Base-by-base conservation (phyloP, 2,329 filamentous ascomycete genomes). In the Xylariaceae sp. region DNA sequence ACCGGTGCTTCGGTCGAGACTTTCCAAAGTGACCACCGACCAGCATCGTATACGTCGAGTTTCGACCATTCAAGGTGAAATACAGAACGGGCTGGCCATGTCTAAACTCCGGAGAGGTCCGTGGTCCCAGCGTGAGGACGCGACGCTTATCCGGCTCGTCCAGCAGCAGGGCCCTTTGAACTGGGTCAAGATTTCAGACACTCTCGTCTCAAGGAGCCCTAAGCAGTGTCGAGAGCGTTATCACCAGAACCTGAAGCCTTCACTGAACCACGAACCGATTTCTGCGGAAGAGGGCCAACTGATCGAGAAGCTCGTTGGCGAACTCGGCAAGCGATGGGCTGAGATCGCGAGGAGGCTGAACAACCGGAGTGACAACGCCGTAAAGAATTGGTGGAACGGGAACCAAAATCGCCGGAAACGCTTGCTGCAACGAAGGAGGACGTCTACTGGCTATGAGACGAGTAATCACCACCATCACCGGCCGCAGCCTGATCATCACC, bases 341-440 rank as follows among this genome's bases (percentile, higher is more conserved):
- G 90, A 96, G 68, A 96, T 96, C 67, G 89, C 92, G 42, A 81
- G 92, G 61, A 79, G 84, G 43, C 79, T 96, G 18, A 80, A 86
- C 51, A 90, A 90, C 60, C 86, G 92, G 66, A 95, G 91, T 70
- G 92, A 96, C 75, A 96, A 96, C 67, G 88, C 89, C 26, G 89
- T 96, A 59, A 96, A 96, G 81, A 96, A 96, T 72, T 96, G 91
- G 90, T 96, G 89, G 89, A 96, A 96, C 68, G 91, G 92, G 47
- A 89, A 87, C 68, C 88, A 92, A 80, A 96, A 96, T 74, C 84
- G 91, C 65, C 80, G 87, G 65, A 80, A 77, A 66, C 76, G 84
- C 61, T 70, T 76, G 49, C 68, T 74, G 58, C 74, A 68, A 58
- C 74, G 68, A 59, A 64, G 64, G 37, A 61, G 44, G 51, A 36